Conservation (phyloP, 2,329 filamentous ascomycete species). For the Epichloe sp. region DNA sequence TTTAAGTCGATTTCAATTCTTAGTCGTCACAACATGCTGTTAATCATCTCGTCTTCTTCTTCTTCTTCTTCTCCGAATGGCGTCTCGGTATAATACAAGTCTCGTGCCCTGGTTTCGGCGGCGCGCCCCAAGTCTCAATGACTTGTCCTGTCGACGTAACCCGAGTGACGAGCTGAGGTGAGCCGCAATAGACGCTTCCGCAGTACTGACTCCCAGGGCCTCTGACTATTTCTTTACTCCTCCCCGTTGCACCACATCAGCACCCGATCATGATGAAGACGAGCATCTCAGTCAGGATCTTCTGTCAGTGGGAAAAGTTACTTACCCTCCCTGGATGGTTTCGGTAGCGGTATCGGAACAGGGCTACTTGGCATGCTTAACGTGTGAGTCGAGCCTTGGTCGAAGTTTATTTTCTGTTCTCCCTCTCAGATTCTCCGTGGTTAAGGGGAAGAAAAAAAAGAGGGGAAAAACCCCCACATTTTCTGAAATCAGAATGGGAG, state of each 20-base stretch:
- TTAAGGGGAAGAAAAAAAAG: neutral
- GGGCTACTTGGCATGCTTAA: conserved; percentile 3
- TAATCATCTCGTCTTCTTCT: neutral
- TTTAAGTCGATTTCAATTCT: too few species aligned
- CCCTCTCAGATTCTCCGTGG: neutral
- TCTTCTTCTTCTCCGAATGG: neutral
- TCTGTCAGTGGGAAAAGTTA: neutral
- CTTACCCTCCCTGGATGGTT: conserved; percentile 1
- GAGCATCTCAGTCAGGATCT: neutral
- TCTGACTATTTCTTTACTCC: neutral
- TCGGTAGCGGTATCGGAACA: conserved; percentile 3
- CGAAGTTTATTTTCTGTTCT: neutral
- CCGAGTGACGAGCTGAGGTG: conserved; percentile 4
- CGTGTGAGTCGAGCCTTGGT: neutral
- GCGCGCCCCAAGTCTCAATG: conserved; percentile 6
- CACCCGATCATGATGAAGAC: neutral
- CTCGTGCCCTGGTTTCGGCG: conserved; percentile 5
- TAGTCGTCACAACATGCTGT: too few species aligned
- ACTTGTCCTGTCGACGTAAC: conserved; percentile 1
- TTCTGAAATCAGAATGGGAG: neutral
- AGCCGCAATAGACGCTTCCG: conserved; percentile 7
- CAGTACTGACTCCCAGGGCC: conserved; percentile 7
- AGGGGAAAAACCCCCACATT: neutral
- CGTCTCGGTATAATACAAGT: neutral
- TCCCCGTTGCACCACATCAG: neutral